These are phyloP conservation scores for Spiraea crenata DNA, from an alignment of 331 rosid genomes.

Conservation along the genomic window DNA sequence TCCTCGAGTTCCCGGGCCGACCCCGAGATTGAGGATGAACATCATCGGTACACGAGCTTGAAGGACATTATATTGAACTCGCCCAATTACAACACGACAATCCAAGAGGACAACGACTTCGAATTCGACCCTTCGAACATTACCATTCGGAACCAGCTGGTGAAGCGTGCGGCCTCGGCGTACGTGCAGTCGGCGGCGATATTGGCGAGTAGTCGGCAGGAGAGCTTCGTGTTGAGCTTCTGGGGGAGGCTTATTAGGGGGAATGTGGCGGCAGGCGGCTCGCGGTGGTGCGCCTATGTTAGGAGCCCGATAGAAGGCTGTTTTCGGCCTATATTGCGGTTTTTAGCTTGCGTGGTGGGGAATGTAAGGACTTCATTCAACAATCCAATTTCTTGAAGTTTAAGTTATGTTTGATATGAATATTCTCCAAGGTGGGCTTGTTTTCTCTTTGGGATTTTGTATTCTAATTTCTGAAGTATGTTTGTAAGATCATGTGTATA, in stretches of 20 bases:
- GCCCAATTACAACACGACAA: constrained; percentile 22
- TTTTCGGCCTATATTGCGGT: constrained; percentile 37
- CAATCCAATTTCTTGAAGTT: constrained; percentile 4
- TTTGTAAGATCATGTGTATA: neutral
- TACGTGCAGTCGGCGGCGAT: constrained; percentile 55
- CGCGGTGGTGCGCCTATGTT: constrained; percentile 38
- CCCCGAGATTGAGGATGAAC: constrained; percentile 20
- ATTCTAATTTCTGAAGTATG: neutral
- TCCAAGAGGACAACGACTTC: constrained; percentile 43
- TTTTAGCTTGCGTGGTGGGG: constrained; percentile 30
- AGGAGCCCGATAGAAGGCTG: constrained; percentile 36
- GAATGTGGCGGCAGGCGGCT: constrained; percentile 23
- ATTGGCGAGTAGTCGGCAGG: constrained; percentile 32
- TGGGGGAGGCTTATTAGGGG: constrained; percentile 43
- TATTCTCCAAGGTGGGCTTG: neutral
- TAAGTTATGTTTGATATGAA: neutral
- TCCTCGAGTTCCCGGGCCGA: neutral
- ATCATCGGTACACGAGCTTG: constrained; percentile 57
- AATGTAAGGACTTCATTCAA: constrained; percentile 13
- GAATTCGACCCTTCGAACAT: constrained; percentile 51
- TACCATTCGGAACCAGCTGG: constrained; percentile 47
- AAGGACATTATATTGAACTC: constrained; percentile 52
- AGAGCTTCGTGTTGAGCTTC: constrained; percentile 36
- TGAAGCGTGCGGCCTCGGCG: constrained; percentile 64
- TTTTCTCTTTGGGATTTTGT: neutral